A percentile compares a stretch with the other conserved stretches of the same genome.
phyloP scores from a whole-genome alignment of 352 stramenopile species.

The Sclerospora graminicola region DNA sequence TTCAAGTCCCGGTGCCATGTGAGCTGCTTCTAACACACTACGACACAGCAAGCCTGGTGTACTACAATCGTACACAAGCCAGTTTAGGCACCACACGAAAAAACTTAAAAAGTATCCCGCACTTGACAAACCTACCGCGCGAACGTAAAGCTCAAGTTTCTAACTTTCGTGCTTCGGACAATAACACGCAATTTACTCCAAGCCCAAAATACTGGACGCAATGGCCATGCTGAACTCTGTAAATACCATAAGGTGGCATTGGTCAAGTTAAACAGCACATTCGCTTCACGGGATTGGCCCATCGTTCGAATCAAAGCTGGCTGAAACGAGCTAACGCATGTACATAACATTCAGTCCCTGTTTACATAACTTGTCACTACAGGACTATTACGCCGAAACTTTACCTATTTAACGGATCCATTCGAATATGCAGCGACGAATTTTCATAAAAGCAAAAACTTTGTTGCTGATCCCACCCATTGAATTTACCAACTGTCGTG shows the following conservation, averaged over 20 bases:
- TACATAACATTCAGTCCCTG: not conserved
- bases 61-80: constrained; percentile 11
- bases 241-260: constrained; percentile 41
- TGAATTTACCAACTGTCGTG: constrained; percentile 11
- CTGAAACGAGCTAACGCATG: constrained; percentile 36
- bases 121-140: constrained; percentile 20
- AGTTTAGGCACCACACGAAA: constrained; percentile 7
- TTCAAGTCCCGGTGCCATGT: constrained; percentile 28
- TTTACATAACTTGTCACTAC: not conserved
- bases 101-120: not conserved
- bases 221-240: constrained; percentile 39
- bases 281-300: constrained; percentile 47
- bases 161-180: constrained; percentile 30
- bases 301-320: constrained; percentile 56
- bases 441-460: constrained; percentile 78
- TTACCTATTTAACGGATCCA: constrained; percentile 68
- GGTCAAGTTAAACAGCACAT: constrained; percentile 40
- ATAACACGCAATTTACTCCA: constrained; percentile 71
- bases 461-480: constrained; percentile 47
- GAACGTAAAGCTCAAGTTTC: constrained; percentile 49
- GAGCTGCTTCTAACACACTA: constrained; percentile 30
- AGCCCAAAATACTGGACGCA: constrained; percentile 64
- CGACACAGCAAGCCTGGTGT: constrained; percentile 46
- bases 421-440: constrained; percentile 52
- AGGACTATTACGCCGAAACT: not conserved